Percentiles rank a stretch among this genome's conserved stretches.
Evolutionary conservation across 202 grass and related monocot genomes (phyloP).

Genomic region (Dendrocalamus latiflorus): DNA sequence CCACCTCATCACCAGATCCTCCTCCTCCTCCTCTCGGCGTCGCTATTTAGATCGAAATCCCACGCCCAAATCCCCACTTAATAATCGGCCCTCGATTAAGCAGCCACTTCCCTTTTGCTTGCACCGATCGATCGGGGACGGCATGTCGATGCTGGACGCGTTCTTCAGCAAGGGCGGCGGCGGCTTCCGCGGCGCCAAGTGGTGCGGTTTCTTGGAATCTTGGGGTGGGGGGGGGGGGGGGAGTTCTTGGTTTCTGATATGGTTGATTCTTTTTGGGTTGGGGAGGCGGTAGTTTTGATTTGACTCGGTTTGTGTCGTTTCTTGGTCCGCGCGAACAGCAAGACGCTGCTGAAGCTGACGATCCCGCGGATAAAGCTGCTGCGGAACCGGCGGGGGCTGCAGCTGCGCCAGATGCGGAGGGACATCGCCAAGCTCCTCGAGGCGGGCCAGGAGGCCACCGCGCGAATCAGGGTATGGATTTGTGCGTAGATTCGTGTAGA

Average conservation of each 20-base stretch:
- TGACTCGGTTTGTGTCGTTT: background rate
- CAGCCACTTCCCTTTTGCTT: background rate
- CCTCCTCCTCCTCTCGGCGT: background rate
- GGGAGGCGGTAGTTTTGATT: background rate
- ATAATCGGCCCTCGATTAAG: background rate
- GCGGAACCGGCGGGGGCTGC: slow-evolving; percentile 84
- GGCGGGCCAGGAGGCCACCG: no score
- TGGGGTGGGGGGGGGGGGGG: no score
- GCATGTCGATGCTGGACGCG: slow-evolving; percentile 86
- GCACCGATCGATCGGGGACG: background rate
- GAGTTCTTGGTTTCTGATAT: background rate
- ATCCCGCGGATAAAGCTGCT: slow-evolving; percentile 96
- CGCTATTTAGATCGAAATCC: slow-evolving; percentile 5
- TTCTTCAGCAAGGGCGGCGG: slow-evolving; percentile 77
- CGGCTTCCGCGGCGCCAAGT: slow-evolving; percentile 79
- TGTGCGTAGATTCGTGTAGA: no score
- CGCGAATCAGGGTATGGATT: no score
- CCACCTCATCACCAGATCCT: background rate
- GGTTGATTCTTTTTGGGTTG: background rate
- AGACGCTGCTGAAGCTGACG: slow-evolving; percentile 95
- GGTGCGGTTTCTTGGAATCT: slow-evolving; percentile 35
- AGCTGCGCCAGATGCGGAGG: slow-evolving; percentile 94
- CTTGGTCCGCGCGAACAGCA: slow-evolving; percentile 27
- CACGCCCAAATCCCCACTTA: background rate
- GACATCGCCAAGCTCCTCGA: slow-evolving; percentile 97